Conservation (phyloP, 805 yeast genomes). For the Wickerhamomyces queroliae region DNA sequence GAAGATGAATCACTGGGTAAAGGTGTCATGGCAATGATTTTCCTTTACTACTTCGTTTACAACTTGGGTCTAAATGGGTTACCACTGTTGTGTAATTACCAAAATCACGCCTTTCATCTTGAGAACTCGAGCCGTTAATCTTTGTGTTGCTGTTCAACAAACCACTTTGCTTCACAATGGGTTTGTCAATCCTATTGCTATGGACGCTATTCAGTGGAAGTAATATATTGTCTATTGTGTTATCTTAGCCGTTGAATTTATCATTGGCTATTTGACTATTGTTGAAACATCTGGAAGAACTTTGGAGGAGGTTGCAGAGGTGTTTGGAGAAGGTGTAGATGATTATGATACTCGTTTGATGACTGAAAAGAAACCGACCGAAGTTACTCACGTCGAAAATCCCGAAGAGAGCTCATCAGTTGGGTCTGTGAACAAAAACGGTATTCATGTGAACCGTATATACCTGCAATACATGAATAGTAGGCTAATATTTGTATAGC, state of each 20-base stretch:
- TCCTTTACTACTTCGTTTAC: slow-evolving; percentile 36
- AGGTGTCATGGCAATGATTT: slow-evolving; percentile 47
- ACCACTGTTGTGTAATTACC: slow-evolving; percentile 38
- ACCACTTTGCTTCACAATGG: slow-evolving; percentile 24
- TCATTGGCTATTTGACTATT: slow-evolving; percentile 21
- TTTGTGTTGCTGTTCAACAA: slow-evolving; percentile 13
- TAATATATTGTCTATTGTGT: slow-evolving; percentile 25
- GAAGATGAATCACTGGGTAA: slow-evolving; percentile 31
- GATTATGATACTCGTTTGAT: no score
- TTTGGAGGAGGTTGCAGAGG: slow-evolving; percentile 20
- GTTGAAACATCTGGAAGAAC: slow-evolving; percentile 27
- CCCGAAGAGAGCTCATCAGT: no score
- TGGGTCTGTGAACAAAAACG: no score
- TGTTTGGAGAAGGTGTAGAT: not conserved
- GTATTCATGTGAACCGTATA: no score
- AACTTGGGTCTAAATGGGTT: slow-evolving; percentile 38
- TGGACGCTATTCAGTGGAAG: slow-evolving; percentile 30
- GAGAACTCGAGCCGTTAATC: slow-evolving; percentile 22
- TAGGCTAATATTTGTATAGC: no score
- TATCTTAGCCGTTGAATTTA: slow-evolving; percentile 19
- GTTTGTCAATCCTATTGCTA: slow-evolving; percentile 31
- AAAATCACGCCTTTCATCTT: slow-evolving; percentile 30
- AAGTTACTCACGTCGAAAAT: no score
- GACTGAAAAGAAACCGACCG: no score
- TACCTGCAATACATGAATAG: no score